Evolutionary conservation across 441 rosid genomes (phyloP).

Genomic region (Raphanus hybrid): DNA sequence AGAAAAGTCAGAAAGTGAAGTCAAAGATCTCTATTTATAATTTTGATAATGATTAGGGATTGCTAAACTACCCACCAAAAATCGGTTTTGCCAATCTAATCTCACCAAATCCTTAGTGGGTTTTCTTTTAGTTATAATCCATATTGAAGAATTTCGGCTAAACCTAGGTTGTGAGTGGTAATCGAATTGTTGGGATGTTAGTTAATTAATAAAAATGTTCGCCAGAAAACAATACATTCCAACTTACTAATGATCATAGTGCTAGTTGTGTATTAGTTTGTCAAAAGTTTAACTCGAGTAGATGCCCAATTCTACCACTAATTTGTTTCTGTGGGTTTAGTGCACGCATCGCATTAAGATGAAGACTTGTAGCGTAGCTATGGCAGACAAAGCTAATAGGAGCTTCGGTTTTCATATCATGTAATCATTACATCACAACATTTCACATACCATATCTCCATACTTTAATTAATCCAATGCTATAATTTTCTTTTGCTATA

Average conservation of each 20-base stretch:
- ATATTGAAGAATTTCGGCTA: background rate
- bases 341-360: slow-evolving; percentile 4
- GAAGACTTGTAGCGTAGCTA: background rate
- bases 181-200: background rate
- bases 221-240: background rate
- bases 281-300: background rate
- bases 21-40: slow-evolving; percentile 3
- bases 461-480: too few species aligned
- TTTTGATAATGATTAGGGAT: too few species aligned
- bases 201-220: background rate
- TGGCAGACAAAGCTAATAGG: slow-evolving; percentile 1
- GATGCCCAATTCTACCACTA: background rate
- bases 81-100: background rate
- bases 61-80: background rate
- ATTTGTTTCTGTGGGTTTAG: background rate
- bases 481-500: background rate
- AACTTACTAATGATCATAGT: background rate
- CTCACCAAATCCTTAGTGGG: background rate
- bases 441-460: background rate
- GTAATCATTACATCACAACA: background rate
- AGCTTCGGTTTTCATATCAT: background rate
- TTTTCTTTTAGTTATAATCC: background rate
- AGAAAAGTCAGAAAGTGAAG: slow-evolving; percentile 28
- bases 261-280: background rate
- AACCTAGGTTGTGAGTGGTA: background rate